phyloP scores from a whole-genome alignment of 768 basidiomycete genomes.

The Pisolithus microcarpus region DNA sequence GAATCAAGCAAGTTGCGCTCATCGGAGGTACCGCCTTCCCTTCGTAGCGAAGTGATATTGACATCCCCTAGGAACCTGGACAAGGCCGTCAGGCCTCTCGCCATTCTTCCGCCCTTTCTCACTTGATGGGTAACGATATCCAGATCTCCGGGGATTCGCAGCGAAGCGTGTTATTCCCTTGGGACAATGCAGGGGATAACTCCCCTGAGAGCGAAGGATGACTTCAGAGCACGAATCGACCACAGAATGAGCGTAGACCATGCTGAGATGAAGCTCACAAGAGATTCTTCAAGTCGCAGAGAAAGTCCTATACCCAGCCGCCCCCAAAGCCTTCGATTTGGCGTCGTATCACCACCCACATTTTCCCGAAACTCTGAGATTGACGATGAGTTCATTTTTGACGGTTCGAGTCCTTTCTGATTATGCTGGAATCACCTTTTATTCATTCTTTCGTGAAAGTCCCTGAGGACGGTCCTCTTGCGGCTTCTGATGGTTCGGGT shows the following conservation, averaged over 20 bases:
- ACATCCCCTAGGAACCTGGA: conserved; percentile 62
- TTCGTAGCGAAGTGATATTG: conserved; percentile 3
- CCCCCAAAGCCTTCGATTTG: conserved; percentile 35
- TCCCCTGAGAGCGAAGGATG: conserved; percentile 43
- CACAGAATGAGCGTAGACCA: conserved; percentile 44
- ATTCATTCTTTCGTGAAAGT: conserved; percentile 17
- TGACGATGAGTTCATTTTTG: conserved; percentile 61
- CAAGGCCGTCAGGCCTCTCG: conserved; percentile 72
- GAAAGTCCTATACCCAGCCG: conserved; percentile 54
- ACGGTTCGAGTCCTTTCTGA: conserved; percentile 36
- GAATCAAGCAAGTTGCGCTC: conserved; percentile 33
- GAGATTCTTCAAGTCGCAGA: conserved; percentile 47
- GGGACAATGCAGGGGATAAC: conserved; percentile 73
- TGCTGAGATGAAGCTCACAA: conserved; percentile 47
- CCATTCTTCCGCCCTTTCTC: conserved; percentile 44
- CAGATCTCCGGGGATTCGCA: conserved; percentile 46
- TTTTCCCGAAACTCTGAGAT: conserved; percentile 33
- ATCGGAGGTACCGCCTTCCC: conserved; percentile 43
- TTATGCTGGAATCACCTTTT: neutral
- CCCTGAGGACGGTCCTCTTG: conserved; percentile 19
- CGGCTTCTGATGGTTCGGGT: conserved; percentile 49
- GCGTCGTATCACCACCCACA: conserved; percentile 45
- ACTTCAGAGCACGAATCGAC: conserved; percentile 28
- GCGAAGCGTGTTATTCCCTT: conserved; percentile 68
- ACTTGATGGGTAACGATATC: conserved; percentile 42